Conservation (phyloP, 2,329 filamentous ascomycete species). For the Alternaria dauci region DNA sequence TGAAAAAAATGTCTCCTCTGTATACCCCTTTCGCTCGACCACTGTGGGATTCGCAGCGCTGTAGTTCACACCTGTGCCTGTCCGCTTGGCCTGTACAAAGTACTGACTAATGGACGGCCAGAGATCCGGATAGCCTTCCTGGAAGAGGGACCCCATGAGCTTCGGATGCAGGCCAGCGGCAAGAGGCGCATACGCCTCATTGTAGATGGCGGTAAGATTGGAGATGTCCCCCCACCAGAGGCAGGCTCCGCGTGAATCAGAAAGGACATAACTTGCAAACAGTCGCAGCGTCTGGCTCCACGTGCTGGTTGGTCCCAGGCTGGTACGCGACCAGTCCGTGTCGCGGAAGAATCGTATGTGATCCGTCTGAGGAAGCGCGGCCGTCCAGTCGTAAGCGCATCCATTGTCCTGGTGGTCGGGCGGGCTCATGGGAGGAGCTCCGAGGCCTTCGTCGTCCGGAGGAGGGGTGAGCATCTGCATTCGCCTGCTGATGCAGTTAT, state of each 20-base stretch:
- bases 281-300: constrained; percentile 43
- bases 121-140: constrained; percentile 42
- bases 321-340: constrained; percentile 38
- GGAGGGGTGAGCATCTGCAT: constrained; percentile 26
- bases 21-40: constrained; percentile 41
- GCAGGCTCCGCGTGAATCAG: constrained; percentile 44
- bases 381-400: constrained; percentile 38
- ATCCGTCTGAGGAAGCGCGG: constrained; percentile 37
- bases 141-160: constrained; percentile 45
- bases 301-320: constrained; percentile 34
- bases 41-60: constrained; percentile 32
- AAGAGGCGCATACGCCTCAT: constrained; percentile 41
- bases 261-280: constrained; percentile 43
- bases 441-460: constrained; percentile 22
- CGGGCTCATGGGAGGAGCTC: constrained; percentile 6
- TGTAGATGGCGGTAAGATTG: constrained; percentile 46
- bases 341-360: constrained; percentile 46
- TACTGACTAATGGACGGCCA: constrained; percentile 31
- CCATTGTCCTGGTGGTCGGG: background rate
- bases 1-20: constrained; percentile 45
- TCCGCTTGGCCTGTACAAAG: constrained; percentile 36
- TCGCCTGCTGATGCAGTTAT: constrained; percentile 2
- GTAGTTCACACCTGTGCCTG: constrained; percentile 37
- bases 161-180: constrained; percentile 38
- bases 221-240: constrained; percentile 43